Percentiles rank a stretch among this genome's conserved stretches.
phyloP scores from a whole-genome alignment of 805 yeast species.

The Myxozyma melibiosi region DNA sequence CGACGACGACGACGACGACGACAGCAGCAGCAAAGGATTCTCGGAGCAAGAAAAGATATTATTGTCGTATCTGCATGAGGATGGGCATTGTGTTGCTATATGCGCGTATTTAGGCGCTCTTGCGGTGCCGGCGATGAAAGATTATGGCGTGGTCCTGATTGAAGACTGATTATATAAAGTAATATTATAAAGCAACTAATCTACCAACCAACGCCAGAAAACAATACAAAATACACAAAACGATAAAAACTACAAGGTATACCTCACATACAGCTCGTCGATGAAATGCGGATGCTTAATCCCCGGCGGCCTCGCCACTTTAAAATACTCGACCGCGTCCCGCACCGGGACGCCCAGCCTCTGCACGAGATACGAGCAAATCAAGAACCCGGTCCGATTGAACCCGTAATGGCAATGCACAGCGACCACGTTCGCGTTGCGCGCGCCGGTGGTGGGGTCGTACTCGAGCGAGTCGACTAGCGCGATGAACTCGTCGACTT shows the following conservation, averaged over 20 bases:
- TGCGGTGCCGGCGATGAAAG: conserved; percentile 13
- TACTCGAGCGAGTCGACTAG: conserved; percentile 51
- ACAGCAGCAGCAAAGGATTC: too few relatives aligned
- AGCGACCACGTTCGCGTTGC: conserved; percentile 46
- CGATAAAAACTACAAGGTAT: conserved; percentile 37
- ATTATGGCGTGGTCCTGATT: neutral
- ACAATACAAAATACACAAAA: neutral
- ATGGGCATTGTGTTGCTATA: conserved; percentile 25
- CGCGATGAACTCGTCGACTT: conserved; percentile 58
- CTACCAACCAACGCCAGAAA: neutral
- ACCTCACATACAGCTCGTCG: conserved; percentile 69
- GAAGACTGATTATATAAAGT: neutral
- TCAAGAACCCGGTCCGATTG: conserved; percentile 73
- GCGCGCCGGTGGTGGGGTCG: conserved; percentile 23
- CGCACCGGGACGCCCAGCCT: conserved; percentile 58
- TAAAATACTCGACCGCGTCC: conserved; percentile 65
- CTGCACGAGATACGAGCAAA: conserved; percentile 69
- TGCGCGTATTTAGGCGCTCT: conserved; percentile 28
- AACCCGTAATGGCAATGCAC: conserved; percentile 85
- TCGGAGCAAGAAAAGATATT: conserved; percentile 6
- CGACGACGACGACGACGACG: too few relatives aligned
- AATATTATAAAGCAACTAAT: neutral
- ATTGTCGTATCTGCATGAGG: conserved; percentile 17
- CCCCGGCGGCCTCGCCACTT: conserved; percentile 64
- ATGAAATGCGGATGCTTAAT: conserved; percentile 76